phyloP scores from a whole-genome alignment of 1,139 yeast species.

The Pichia inconspicua region DNA sequence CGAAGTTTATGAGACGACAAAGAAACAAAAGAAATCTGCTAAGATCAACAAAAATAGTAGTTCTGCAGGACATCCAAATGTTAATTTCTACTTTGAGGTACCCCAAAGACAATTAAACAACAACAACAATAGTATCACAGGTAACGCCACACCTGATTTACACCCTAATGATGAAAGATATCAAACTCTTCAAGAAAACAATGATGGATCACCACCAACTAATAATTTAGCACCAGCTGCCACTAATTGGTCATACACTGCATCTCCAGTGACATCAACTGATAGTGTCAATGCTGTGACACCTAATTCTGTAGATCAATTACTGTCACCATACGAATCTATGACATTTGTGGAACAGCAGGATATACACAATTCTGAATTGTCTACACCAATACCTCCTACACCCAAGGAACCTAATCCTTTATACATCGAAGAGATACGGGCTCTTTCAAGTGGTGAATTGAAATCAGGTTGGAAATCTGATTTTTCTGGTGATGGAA shows the following conservation, averaged over 20 bases:
- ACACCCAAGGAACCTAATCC: constrained; percentile 28
- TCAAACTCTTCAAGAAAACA: background rate
- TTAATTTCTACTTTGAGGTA: constrained; percentile 22
- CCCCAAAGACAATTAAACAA: constrained; percentile 17
- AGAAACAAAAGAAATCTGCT: constrained; percentile 18
- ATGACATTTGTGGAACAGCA: background rate
- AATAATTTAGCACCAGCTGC: constrained; percentile 20
- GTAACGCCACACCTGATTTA: background rate
- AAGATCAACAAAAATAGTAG: constrained; percentile 25
- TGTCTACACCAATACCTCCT: constrained; percentile 10
- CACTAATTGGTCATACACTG: constrained; percentile 22
- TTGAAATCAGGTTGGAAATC: constrained; percentile 91
- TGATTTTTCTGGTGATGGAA: constrained; percentile 70
- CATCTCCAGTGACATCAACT: constrained; percentile 3
- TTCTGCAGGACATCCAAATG: constrained; percentile 21
- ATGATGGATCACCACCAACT: background rate
- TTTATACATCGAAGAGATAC: constrained; percentile 59
- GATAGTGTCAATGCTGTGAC: background rate
- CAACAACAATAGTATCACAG: constrained; percentile 8
- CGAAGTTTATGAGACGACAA: constrained; percentile 39
- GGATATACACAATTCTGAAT: constrained; percentile 12
- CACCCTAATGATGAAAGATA: constrained; percentile 6
- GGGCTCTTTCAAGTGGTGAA: constrained; percentile 72
- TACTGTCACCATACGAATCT: constrained; percentile 9
- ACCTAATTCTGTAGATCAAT: constrained; percentile 8